phyloP scores from a whole-genome alignment of 345 rosid genomes.

The Populus pruinosa region DNA sequence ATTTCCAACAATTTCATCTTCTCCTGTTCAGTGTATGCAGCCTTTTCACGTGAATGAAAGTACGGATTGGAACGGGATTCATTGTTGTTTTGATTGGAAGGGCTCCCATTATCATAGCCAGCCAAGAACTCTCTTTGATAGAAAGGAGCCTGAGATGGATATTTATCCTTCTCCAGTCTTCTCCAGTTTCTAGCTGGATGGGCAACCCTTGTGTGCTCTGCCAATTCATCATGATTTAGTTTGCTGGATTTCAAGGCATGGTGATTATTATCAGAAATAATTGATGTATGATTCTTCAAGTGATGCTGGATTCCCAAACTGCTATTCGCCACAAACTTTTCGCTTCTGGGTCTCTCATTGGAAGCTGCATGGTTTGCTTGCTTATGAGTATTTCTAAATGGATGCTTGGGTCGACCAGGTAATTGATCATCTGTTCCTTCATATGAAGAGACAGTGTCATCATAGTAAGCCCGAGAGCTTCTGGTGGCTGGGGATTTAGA shows the following conservation, averaged over 20 bases:
- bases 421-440: slow-evolving; percentile 59
- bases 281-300: slow-evolving; percentile 29
- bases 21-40: slow-evolving; percentile 39
- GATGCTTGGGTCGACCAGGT: slow-evolving; percentile 22
- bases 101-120: slow-evolving; percentile 41
- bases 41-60: slow-evolving; percentile 38
- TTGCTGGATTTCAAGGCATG: slow-evolving; percentile 24
- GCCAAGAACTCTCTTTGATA: slow-evolving; percentile 35
- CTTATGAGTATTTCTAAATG: slow-evolving; percentile 28
- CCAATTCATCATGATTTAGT: slow-evolving; percentile 35
- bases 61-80: slow-evolving; percentile 32
- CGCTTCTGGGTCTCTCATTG: slow-evolving; percentile 35
- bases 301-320: slow-evolving; percentile 26
- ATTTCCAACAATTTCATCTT: slow-evolving; percentile 48
- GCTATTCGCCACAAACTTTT: slow-evolving; percentile 27
- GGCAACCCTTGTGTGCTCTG: slow-evolving; percentile 33
- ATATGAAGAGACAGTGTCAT: slow-evolving; percentile 66
- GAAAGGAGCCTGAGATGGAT: slow-evolving; percentile 33
- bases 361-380: slow-evolving; percentile 25
- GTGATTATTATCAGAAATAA: slow-evolving; percentile 26
- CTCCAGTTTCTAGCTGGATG: slow-evolving; percentile 36
- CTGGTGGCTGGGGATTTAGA: slow-evolving; percentile 44
- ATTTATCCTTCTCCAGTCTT: slow-evolving; percentile 44
- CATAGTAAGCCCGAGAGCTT: slow-evolving; percentile 55
- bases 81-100: slow-evolving; percentile 43